Percentiles rank a stretch among this genome's conserved stretches.
phyloP scores from a whole-genome alignment of 495 filamentous ascomycete species.

The Podospora anserina region DNA sequence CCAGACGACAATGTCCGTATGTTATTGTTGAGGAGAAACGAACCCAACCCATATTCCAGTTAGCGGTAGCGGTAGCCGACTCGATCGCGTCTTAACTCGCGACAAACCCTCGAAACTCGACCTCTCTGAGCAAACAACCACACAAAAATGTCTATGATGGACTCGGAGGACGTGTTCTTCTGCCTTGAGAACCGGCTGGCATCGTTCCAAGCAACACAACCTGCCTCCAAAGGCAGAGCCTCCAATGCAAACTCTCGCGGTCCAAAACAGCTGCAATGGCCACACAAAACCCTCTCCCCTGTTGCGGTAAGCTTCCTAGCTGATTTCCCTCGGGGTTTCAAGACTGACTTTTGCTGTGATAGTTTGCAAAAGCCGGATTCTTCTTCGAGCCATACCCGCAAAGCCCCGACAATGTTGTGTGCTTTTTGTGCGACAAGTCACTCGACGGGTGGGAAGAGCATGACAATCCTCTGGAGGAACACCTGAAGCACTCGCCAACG shows the following conservation, averaged over 20 bases:
- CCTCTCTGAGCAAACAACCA: background rate
- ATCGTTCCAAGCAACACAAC: constrained; percentile 61
- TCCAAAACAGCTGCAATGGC: constrained; percentile 66
- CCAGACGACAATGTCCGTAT: background rate
- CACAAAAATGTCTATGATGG: constrained; percentile 24
- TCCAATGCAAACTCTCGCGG: constrained; percentile 53
- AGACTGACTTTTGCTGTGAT: constrained; percentile 3
- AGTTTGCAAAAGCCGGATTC: constrained; percentile 90
- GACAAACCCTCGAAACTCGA: constrained; percentile 8
- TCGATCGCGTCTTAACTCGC: constrained; percentile 4
- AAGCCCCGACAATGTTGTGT: constrained; percentile 82
- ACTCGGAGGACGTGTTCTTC: constrained; percentile 40
- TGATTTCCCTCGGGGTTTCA: background rate
- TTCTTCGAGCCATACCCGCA: constrained; percentile 72
- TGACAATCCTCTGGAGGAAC: constrained; percentile 77
- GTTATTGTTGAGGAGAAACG: background rate
- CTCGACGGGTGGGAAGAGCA: constrained; percentile 86
- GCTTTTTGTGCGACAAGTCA: constrained; percentile 75
- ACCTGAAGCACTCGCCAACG: constrained; percentile 71
- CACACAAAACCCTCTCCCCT: constrained; percentile 63
- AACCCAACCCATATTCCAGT: background rate
- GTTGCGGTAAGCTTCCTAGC: constrained; percentile 52
- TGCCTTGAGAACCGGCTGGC: constrained; percentile 70
- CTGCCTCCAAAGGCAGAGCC: constrained; percentile 9
- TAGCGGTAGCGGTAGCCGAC: background rate